Conservation (phyloP, 495 filamentous ascomycete genomes). For the Xylaria venustula region DNA sequence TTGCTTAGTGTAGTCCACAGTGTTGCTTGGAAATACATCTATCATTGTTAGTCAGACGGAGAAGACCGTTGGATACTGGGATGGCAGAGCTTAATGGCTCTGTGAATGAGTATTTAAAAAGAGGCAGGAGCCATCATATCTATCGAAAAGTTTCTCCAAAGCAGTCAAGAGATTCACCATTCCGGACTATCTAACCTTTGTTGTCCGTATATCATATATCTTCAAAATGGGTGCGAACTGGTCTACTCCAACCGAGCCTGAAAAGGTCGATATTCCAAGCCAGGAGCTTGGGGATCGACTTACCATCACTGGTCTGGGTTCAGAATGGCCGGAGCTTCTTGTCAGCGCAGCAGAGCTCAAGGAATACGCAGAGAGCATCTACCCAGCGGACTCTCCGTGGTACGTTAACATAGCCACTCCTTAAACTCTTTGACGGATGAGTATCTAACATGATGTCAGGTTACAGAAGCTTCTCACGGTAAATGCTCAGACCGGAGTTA, state of each 20-base stretch:
- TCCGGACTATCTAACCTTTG: too few relatives aligned
- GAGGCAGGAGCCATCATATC: background rate
- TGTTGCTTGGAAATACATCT: background rate
- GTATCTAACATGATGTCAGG: background rate
- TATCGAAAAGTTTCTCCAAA: background rate
- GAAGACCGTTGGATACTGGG: background rate
- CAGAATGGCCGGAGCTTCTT: conserved; percentile 1
- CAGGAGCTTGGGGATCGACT: conserved; percentile 3
- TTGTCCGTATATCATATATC: background rate
- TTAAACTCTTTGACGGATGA: background rate
- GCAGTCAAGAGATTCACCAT: background rate
- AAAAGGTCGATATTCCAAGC: background rate
- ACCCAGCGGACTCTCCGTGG: conserved; percentile 9
- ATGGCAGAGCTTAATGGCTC: background rate
- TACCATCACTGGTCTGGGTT: conserved; percentile 8
- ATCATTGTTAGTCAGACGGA: background rate
- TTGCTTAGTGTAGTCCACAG: background rate
- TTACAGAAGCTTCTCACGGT: conserved; percentile 7
- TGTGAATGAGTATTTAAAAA: background rate
- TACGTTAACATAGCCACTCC: background rate
- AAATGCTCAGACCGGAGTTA: background rate
- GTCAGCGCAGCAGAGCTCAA: background rate
- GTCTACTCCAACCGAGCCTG: background rate
- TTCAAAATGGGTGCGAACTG: conserved; percentile 7
- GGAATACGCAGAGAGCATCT: conserved; percentile 8